Conservation (phyloP, 306 rosid genomes). For the Albizia julibrissin region DNA sequence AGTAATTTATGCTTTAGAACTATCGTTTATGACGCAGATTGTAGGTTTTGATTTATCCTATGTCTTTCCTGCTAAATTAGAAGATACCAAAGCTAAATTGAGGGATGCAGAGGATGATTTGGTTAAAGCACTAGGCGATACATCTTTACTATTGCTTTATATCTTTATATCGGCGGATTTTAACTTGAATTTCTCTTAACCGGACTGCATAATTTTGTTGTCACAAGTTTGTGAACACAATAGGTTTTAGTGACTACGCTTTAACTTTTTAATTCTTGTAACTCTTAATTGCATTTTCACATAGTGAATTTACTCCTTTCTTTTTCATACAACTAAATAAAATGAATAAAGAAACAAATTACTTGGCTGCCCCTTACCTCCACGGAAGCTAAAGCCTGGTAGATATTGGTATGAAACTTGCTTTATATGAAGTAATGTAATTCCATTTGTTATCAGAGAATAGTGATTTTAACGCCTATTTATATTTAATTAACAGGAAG, state of each 20-base stretch:
- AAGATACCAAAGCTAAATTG: slow-evolving; percentile 56
- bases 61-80: slow-evolving; percentile 47
- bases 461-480: slow-evolving; percentile 17
- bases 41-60: slow-evolving; percentile 21
- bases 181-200: slow-evolving; percentile 1
- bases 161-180: not conserved
- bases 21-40: not conserved
- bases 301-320: no score
- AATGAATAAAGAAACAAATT: no score
- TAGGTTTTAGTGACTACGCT: not conserved
- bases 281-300: no score
- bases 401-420: slow-evolving; percentile 82
- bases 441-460: slow-evolving; percentile 14
- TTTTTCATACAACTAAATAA: no score
- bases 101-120: slow-evolving; percentile 81
- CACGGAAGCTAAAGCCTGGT: slow-evolving; percentile 89
- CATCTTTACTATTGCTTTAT: not conserved
- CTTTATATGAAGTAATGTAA: slow-evolving; percentile 5
- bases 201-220: not conserved
- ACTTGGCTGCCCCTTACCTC: slow-evolving; percentile 89
- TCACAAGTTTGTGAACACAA: not conserved
- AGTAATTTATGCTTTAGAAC: not conserved
- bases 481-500: slow-evolving; percentile 67
- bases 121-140: slow-evolving; percentile 83
- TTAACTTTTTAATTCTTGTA: no score